These are phyloP conservation scores for Kurtzmaniella quercitrusa DNA, from an alignment of 1,139 yeast genomes.

Conservation along the genomic window DNA sequence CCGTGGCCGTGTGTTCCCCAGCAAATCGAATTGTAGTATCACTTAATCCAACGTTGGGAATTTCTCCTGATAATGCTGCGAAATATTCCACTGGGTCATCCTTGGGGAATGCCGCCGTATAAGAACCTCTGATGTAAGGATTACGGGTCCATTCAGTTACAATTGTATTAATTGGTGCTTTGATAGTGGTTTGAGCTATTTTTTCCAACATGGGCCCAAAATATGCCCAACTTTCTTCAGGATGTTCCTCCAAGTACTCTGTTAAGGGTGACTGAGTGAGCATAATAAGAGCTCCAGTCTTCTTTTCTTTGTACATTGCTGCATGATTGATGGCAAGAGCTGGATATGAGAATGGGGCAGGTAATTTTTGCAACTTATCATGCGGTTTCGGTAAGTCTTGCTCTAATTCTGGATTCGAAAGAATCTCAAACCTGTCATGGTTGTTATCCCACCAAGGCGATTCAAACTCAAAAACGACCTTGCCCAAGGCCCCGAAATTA, in stretches of 20 bases:
- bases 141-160: conserved; percentile 70
- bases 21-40: conserved; percentile 62
- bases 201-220: conserved; percentile 32
- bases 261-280: conserved; percentile 73
- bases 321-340: conserved; percentile 29
- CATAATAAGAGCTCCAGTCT: conserved; percentile 43
- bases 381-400: not conserved
- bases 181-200: conserved; percentile 21
- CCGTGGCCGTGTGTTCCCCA: conserved; percentile 75
- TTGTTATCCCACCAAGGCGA: conserved; percentile 60
- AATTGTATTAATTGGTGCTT: conserved; percentile 47
- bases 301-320: conserved; percentile 15
- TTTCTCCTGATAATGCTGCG: conserved; percentile 46
- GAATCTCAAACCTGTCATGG: conserved; percentile 49
- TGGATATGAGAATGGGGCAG: conserved; percentile 29
- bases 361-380: conserved; percentile 14
- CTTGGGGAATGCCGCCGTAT: conserved; percentile 62
- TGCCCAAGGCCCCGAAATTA: conserved; percentile 73
- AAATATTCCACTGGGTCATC: conserved; percentile 65
- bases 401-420: conserved; percentile 25
- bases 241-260: conserved; percentile 36
- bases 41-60: conserved; percentile 46
- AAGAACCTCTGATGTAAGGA: conserved; percentile 69
- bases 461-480: conserved; percentile 71
- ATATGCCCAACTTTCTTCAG: conserved; percentile 37